Evolutionary conservation across 441 rosid species (phyloP), one percentile per base, ranked within the genome.

Genomic region (Jatropha podagrica): DNA sequence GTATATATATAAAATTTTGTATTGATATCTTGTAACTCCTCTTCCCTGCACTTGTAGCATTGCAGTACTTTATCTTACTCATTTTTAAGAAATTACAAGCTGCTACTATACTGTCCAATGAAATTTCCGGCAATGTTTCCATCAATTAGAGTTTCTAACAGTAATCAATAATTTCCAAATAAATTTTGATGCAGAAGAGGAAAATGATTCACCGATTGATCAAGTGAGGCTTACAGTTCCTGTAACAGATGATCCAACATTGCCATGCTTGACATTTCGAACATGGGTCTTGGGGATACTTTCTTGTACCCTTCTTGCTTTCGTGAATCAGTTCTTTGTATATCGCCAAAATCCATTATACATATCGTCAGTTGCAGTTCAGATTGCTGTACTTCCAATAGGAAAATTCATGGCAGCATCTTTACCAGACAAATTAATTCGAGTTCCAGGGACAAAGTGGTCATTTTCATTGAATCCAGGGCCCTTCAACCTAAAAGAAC

Each of bases 401-500:
- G 88, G 86, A 61, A 85, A 79, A 46, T 49, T 85, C n/a, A 88
- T 88, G 92, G 92, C 85, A 0, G 82, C 83, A 27, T 48, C 73
- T 73, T 77, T 86, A 4, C 88, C 88, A 0, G 69, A 17, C 5
- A 85, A 66, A 46, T 3, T 9, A 0, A 6, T 86, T 4, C 20
- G 41, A 14, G 20, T 85, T 71, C 87, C 80, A 0, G 64, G 78
- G 63, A 83, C 81, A 3, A 77, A 77, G 26, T 81, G 80, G 81
- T 74, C 85, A 0, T 85, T 83, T 63, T 83, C 86, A 11, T 65
- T 86, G 69, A 86, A 86, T 79, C 83, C 89, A 12, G 86, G 88
- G 54, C 88, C 88, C 23, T 88, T 85, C 75, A 86, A 82, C 81
- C 37, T 86, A 4, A 88, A 86, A 73, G 92, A 88, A 76, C 88